Base-by-base conservation (phyloP, 495 filamentous ascomycete genomes). In the Cryomyces antarcticus region DNA sequence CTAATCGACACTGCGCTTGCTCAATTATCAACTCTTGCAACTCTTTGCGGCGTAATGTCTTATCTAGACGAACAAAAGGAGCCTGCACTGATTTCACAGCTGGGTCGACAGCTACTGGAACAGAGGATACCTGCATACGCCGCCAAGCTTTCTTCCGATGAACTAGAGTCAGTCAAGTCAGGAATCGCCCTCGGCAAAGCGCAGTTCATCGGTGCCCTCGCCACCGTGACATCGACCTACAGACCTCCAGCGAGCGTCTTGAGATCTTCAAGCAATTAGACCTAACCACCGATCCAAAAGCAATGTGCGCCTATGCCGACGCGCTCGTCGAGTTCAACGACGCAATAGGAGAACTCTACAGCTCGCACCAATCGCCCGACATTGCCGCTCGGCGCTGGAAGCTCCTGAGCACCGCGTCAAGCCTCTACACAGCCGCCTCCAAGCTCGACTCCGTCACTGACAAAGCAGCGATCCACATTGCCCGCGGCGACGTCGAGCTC, bases 1-100 rank as follows among this genome's bases (percentile, higher is more conserved):
- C 63, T 82, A 1, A 64, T 79, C 1, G 78, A 82, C 37, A 80
- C 76, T 2, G 63, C 69, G 2, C 56, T 76, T 28, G 76, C 77
- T 9, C 71, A 77, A 47, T 47, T 81, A 9, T 68, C 69, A 30
- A 64, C 74, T 2, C 50, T 81, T 43, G 70, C 71, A 3, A 58
- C 62, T 0, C 50, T 80, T 5, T 77, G 71, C 49, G 69, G 68
- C 43, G 43, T 35, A 4, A 57, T 80, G 28, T 46, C 70, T 37
- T 60, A 48, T 55, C 37, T 50, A 57, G 47, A 58, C 24, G 38
- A 57, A 41, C 48, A 53, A 49, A 53, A 48, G 42, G 47, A 42
- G 28, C 41, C 47, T 0, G 60, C 61, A 7, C 69, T 71, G 66
- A 66, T 71, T n/a, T 67, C 77, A 44, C 62, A 70, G 38, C 65